Percentiles rank a stretch among this genome's conserved stretches.
Evolutionary conservation across 805 yeast genomes (phyloP).

Genomic region (Yarrowia alimentaria): DNA sequence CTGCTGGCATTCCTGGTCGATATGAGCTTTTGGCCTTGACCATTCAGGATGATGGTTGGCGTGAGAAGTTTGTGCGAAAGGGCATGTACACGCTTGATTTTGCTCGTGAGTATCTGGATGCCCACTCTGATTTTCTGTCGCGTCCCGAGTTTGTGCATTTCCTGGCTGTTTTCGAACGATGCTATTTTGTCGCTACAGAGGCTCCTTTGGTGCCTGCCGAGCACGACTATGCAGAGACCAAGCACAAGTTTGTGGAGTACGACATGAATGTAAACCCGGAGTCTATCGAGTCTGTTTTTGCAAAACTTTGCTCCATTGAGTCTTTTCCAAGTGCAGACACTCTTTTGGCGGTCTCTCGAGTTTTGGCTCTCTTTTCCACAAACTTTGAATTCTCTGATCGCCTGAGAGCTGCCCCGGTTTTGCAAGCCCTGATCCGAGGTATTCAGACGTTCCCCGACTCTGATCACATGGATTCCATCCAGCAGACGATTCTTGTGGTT

Average conservation of each 20-base stretch:
- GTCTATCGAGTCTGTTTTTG: conserved; percentile 14
- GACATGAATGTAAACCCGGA: conserved; percentile 4
- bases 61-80: conserved; percentile 1
- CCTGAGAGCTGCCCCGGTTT: conserved; percentile 49
- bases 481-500: conserved; percentile 52
- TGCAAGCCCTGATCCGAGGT: conserved; percentile 49
- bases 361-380: conserved; percentile 54
- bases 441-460: conserved; percentile 43
- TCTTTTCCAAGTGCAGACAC: neutral
- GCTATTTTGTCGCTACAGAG: conserved; percentile 6
- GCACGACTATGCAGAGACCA: conserved; percentile 7
- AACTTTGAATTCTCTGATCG: conserved; percentile 43
- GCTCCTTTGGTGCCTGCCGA: conserved; percentile 4
- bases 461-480: conserved; percentile 44
- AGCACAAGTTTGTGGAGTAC: conserved; percentile 7
- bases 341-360: conserved; percentile 49
- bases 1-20: conserved; percentile 9
- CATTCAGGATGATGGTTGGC: conserved; percentile 12
- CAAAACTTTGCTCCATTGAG: conserved; percentile 5
- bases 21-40: conserved; percentile 11
- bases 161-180: conserved; percentile 18
- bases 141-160: conserved; percentile 25
- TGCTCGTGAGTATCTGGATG: conserved; percentile 10
- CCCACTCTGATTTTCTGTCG: conserved; percentile 10
- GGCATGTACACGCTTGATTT: conserved; percentile 19